Evolutionary conservation across 306 rosid species (phyloP).

Genomic region (Luffa acutangula): DNA sequence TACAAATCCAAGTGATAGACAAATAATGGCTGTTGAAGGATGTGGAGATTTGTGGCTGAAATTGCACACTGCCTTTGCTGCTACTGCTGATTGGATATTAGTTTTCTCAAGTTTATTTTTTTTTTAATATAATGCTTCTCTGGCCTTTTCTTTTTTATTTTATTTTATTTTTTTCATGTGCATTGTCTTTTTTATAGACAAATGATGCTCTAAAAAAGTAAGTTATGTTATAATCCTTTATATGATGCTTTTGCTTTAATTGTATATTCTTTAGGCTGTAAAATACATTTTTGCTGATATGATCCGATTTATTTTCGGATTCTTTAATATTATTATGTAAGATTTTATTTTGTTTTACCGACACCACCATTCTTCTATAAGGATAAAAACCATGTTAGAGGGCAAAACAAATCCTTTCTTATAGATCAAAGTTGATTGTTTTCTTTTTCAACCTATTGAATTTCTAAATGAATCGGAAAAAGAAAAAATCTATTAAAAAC

Average conservation of each 20-base stretch:
- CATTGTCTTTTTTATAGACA: not conserved
- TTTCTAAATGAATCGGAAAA: too few species aligned
- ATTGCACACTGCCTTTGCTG: not conserved
- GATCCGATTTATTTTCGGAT: not conserved
- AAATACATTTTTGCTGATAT: not conserved
- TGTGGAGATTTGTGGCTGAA: not conserved
- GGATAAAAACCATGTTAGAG: too few species aligned
- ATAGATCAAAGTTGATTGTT: too few species aligned
- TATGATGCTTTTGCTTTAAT: not conserved
- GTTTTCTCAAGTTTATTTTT: not conserved
- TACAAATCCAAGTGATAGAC: slow-evolving; percentile 17
- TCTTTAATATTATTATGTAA: not conserved
- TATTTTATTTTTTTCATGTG: not conserved
- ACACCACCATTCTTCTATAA: too few species aligned
- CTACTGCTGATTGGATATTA: not conserved
- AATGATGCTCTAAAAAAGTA: not conserved
- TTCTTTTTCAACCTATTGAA: too few species aligned
- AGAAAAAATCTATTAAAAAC: too few species aligned
- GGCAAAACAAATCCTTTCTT: too few species aligned
- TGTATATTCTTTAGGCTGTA: not conserved
- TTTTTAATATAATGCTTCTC: not conserved
- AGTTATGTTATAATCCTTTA: too few species aligned
- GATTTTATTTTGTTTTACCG: too few species aligned
- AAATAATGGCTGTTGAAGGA: not conserved
- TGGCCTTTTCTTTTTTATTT: not conserved